Conservation (phyloP, 129 eudicot species). For the Oenanthe sinensis region DNA sequence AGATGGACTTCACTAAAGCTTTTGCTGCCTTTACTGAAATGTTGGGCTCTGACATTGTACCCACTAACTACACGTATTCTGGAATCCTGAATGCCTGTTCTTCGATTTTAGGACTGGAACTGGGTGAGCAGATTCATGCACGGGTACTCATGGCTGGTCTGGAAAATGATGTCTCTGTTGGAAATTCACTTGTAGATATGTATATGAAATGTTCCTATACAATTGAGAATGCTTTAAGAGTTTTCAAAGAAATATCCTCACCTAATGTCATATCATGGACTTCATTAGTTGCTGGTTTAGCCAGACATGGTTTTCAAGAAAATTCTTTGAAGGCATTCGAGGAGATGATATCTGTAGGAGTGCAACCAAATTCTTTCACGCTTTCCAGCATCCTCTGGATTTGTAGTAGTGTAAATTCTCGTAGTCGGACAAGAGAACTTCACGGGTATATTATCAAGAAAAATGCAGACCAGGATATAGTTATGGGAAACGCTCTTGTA, state of each 20-base stretch:
- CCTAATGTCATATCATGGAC: conserved; percentile 19
- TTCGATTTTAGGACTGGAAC: background rate
- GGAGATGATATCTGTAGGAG: conserved; percentile 10
- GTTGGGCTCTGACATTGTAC: conserved; percentile 8
- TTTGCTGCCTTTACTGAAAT: conserved; percentile 9
- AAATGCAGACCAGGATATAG: conserved; percentile 10
- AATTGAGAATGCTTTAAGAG: conserved; percentile 8
- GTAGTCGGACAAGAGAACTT: conserved; percentile 13
- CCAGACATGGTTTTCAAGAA: conserved; percentile 16
- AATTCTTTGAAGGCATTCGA: conserved; percentile 16
- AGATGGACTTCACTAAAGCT: conserved; percentile 7
- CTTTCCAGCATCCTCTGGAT: conserved; percentile 14
- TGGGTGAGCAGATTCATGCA: conserved; percentile 13
- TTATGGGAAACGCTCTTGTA: conserved; percentile 21
- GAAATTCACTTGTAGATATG: conserved; percentile 18
- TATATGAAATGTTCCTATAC: conserved; percentile 14
- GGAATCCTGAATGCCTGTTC: conserved; percentile 17
- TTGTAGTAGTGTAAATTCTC: conserved; percentile 8
- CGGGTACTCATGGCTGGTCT: conserved; percentile 8
- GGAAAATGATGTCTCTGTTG: conserved; percentile 16
- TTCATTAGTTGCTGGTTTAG: conserved; percentile 21
- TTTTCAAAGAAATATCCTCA: conserved; percentile 14
- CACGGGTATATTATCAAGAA: conserved; percentile 17
- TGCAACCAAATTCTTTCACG: conserved; percentile 18
- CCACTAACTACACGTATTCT: conserved; percentile 16